Conservation (phyloP, 805 yeast genomes). For the Candida glaebosa region DNA sequence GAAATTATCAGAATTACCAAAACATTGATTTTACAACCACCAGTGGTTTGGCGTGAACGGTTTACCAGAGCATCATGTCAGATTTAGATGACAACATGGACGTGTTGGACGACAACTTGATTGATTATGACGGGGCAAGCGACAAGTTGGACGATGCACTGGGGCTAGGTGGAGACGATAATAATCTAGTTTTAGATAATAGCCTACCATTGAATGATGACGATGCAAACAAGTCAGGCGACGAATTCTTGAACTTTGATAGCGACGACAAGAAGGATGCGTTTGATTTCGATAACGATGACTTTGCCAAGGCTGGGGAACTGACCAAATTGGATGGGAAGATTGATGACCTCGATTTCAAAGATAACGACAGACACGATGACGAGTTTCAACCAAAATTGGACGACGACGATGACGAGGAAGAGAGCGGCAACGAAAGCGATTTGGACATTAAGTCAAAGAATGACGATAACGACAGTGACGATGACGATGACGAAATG, state of each 20-base stretch:
- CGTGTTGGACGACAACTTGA: neutral
- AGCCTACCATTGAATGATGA: neutral
- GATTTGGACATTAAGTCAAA: slow-evolving; percentile 4
- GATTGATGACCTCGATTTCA: slow-evolving; percentile 12
- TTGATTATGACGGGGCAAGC: neutral
- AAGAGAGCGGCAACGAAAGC: slow-evolving; percentile 2
- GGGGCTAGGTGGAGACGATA: neutral
- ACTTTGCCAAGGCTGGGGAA: slow-evolving; percentile 5
- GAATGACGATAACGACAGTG: slow-evolving; percentile 4
- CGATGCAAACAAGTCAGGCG: slow-evolving; percentile 1
- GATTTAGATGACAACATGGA: slow-evolving; percentile 4
- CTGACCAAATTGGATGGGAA: slow-evolving; percentile 8
- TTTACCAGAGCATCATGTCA: slow-evolving; percentile 1
- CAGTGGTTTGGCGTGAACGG: neutral
- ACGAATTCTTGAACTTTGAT: slow-evolving; percentile 5
- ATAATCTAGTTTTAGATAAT: neutral
- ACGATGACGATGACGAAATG: slow-evolving; percentile 5
- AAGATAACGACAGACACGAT: slow-evolving; percentile 8
- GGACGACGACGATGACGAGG: slow-evolving; percentile 5
- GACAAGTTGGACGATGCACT: neutral
- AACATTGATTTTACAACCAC: slow-evolving; percentile 1
- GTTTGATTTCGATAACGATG: slow-evolving; percentile 5
- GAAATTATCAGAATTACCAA: neutral
- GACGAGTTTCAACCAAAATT: slow-evolving; percentile 8
- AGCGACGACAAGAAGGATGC: slow-evolving; percentile 1